phyloP scores from a whole-genome alignment of 192 early-diverging fungal species.

The Coemansia sp. region DNA sequence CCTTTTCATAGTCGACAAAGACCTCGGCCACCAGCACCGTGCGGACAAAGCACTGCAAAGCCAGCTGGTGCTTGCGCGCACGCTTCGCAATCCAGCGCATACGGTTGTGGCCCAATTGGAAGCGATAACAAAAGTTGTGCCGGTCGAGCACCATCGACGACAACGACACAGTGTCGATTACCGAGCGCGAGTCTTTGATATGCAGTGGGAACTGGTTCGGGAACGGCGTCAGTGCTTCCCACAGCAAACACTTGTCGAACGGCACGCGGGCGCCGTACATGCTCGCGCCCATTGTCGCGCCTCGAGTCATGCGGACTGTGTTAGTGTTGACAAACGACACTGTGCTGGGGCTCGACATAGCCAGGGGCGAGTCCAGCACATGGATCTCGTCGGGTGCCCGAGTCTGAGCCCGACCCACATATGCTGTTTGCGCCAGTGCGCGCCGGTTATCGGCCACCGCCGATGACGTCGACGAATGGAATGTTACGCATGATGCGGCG shows the following conservation, averaged over 20 bases:
- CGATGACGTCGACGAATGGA: slow-evolving; percentile 37
- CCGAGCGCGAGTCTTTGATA: slow-evolving; percentile 43
- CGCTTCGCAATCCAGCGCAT: slow-evolving; percentile 51
- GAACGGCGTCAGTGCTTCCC: slow-evolving; percentile 50
- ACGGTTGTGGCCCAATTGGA: slow-evolving; percentile 41
- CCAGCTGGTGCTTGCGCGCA: slow-evolving; percentile 41
- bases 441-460: slow-evolving; percentile 12
- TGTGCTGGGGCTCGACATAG: slow-evolving; percentile 33
- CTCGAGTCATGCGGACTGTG: slow-evolving; percentile 43
- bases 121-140: slow-evolving; percentile 53
- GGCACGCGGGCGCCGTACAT: slow-evolving; percentile 17
- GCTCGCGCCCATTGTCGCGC: slow-evolving; percentile 22
- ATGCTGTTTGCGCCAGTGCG: slow-evolving; percentile 10
- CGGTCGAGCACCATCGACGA: slow-evolving; percentile 51
- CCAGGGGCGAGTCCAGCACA: slow-evolving; percentile 9
- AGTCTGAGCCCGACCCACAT: neutral
- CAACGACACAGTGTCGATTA: slow-evolving; percentile 44
- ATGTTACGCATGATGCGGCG: slow-evolving; percentile 42
- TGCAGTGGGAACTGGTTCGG: slow-evolving; percentile 54
- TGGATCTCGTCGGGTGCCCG: neutral
- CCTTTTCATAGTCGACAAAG: slow-evolving; percentile 51
- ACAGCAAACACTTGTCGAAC: slow-evolving; percentile 36
- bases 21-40: slow-evolving; percentile 41
- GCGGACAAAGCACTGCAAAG: slow-evolving; percentile 43
- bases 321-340: slow-evolving; percentile 32